Evolutionary conservation across 805 yeast species (phyloP), one percentile per base, ranked within the genome.

Genomic region (Yarrowia sp.): DNA sequence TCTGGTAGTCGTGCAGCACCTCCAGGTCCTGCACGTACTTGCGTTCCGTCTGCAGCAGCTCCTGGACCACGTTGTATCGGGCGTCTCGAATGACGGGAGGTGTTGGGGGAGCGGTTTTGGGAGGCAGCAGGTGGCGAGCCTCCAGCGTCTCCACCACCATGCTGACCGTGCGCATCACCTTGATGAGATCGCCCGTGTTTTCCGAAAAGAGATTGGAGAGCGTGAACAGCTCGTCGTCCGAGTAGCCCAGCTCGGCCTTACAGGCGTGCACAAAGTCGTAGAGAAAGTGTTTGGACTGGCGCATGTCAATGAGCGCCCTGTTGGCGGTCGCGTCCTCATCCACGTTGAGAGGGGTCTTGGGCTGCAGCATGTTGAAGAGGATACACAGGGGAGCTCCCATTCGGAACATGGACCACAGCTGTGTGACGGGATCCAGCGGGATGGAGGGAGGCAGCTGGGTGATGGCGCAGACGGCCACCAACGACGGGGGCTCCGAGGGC

Each of bases 1-100:
- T 80, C 73, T 86, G 86, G 76, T 90, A 95, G 43, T 77, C 76
- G 44, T 82, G 80, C 70, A 95, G 76, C 14, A 85, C 83, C 75
- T 93, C 98, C 68, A 95, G 79, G 74, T 95, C 98, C 74, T 88
- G 90, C 32, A 95, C 97, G 74, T 88, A 95, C 75, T 90, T 92
- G 69, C 98, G 82, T 77, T 95, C 99, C 4, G 97, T 90, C 70
- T 87, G 90, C 43, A 95, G 83, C 39, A 95, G 77, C 77, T 95
- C 99, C 69, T 83, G 84, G 64, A 92, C 86, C 50, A 93, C 92
- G 71, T 88, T 90, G 15, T 90, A 85, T 66, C 90, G 80, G 66
- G 86, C 81, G 71, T 86, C 90, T 10, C 80, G 75, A 14, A 77
- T 66, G 76, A 35, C 73, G 66, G 31, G 77, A 35, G 64, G 31